Evolutionary conservation across 1,284 basidiomycete species (phyloP).

Genomic region (Lentinula novae-zelandiae): DNA sequence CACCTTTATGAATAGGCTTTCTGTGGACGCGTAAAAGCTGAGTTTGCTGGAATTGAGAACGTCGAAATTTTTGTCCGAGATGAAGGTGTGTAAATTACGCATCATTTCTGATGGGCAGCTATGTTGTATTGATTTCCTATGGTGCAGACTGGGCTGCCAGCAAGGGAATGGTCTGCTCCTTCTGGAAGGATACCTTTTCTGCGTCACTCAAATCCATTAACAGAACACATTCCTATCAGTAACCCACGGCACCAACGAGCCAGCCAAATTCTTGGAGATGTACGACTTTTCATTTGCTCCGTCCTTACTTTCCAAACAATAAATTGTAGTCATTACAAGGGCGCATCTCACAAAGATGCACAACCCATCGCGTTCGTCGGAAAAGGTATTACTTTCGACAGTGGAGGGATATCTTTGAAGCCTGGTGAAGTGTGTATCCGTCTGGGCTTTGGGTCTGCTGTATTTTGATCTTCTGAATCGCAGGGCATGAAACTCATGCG

Average conservation of each 20-base stretch:
- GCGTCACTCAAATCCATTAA: slow-evolving; percentile 3
- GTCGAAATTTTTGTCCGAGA: slow-evolving; percentile 74
- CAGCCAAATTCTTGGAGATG: slow-evolving; percentile 88
- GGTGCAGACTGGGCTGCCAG: slow-evolving; percentile 3
- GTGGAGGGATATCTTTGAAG: slow-evolving; percentile 88
- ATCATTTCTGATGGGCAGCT: too few relatives aligned
- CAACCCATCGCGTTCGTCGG: slow-evolving; percentile 79
- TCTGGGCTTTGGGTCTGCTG: not conserved
- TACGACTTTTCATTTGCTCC: slow-evolving; percentile 29
- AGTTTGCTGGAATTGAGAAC: slow-evolving; percentile 66
- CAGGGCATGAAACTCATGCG: slow-evolving; percentile 80
- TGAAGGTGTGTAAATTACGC: slow-evolving; percentile 46
- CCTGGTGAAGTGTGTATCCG: slow-evolving; percentile 51
- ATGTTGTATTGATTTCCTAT: not conserved
- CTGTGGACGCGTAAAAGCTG: slow-evolving; percentile 63
- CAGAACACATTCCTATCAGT: slow-evolving; percentile 87
- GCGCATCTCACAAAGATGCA: slow-evolving; percentile 51
- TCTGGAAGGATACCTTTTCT: not conserved
- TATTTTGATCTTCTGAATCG: not conserved
- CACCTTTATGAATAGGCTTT: not conserved
- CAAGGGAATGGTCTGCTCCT: slow-evolving; percentile 13
- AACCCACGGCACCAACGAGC: slow-evolving; percentile 78
- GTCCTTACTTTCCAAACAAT: not conserved
- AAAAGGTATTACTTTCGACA: slow-evolving; percentile 88
- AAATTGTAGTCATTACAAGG: slow-evolving; percentile 70